A percentile compares a stretch with the other conserved stretches of the same genome.
Conservation (phyloP, 345 rosid genomes). For the Tarenaya hassleriana region DNA sequence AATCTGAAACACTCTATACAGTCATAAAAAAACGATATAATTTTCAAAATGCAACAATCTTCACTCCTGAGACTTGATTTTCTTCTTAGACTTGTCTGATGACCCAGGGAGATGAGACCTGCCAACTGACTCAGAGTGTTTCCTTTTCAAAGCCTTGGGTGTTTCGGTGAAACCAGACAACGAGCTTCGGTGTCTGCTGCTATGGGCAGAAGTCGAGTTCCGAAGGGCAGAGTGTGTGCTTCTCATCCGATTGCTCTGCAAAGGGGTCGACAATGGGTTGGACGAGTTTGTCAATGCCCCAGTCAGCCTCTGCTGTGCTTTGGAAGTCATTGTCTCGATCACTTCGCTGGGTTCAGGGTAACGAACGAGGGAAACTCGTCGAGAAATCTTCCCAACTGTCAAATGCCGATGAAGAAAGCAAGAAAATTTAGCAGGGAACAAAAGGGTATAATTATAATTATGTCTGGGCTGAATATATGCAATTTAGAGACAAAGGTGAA, state of each 20-base stretch:
- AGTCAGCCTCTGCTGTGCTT: constrained; percentile 26
- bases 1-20: too few relatives aligned
- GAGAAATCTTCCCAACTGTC: constrained; percentile 53
- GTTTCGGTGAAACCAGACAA: constrained; percentile 29
- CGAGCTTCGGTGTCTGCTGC: constrained; percentile 41
- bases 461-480: not conserved
- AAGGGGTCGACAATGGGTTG: constrained; percentile 26
- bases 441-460: not conserved
- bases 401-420: constrained; percentile 12
- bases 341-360: constrained; percentile 61
- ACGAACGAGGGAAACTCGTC: constrained; percentile 52
- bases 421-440: not conserved
- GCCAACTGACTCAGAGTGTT: constrained; percentile 25
- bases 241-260: constrained; percentile 29
- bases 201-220: constrained; percentile 33
- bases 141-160: constrained; percentile 33
- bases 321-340: constrained; percentile 22
- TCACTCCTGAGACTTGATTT: constrained; percentile 28
- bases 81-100: constrained; percentile 31
- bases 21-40: too few relatives aligned
- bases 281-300: constrained; percentile 35
- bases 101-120: constrained; percentile 13
- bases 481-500: too few relatives aligned
- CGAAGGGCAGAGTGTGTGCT: constrained; percentile 22
- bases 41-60: too few relatives aligned